Conservation (phyloP, 1,284 basidiomycete species). For the Moesziomyces globuligerus region DNA sequence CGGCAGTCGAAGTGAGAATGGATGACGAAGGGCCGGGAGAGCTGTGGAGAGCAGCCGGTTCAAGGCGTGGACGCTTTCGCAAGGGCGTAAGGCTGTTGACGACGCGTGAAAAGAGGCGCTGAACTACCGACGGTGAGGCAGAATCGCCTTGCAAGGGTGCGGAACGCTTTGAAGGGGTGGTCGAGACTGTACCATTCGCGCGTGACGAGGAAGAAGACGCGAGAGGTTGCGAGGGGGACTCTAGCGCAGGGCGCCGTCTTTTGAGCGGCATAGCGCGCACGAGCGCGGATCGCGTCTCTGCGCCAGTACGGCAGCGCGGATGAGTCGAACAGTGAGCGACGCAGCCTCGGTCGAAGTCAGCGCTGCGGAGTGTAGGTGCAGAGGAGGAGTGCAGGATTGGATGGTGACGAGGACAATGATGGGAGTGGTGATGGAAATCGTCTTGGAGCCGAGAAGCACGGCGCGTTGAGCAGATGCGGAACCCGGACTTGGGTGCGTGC, state of each 20-base stretch:
- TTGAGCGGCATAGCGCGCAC: conserved; percentile 22
- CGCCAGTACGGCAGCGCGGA: not conserved
- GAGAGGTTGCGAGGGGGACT: conserved; percentile 5
- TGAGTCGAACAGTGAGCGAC: too few species aligned
- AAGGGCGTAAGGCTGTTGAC: not conserved
- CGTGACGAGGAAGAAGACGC: conserved; percentile 1
- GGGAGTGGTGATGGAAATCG: not conserved
- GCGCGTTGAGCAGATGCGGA: conserved; percentile 23
- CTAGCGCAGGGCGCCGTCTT: conserved; percentile 15
- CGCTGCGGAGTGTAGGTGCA: too few species aligned
- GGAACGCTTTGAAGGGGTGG: not conserved
- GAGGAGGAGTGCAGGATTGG: not conserved
- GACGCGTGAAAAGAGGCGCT: conserved; percentile 3
- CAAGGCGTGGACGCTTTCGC: conserved; percentile 11
- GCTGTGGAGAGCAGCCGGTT: not conserved
- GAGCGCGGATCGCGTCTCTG: not conserved
- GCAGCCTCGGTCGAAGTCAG: too few species aligned
- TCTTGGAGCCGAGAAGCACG: not conserved
- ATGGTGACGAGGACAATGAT: not conserved
- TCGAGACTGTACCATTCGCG: not conserved
- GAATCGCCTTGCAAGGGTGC: not conserved
- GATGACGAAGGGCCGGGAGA: not conserved
- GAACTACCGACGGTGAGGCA: too few species aligned
- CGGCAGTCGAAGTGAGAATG: not conserved
- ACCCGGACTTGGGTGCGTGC: conserved; percentile 7